Evolutionary conservation across 2,329 filamentous ascomycete genomes (phyloP), one percentile per base, ranked within the genome.

Genomic region (Fusarium pseudoanthophilum): DNA sequence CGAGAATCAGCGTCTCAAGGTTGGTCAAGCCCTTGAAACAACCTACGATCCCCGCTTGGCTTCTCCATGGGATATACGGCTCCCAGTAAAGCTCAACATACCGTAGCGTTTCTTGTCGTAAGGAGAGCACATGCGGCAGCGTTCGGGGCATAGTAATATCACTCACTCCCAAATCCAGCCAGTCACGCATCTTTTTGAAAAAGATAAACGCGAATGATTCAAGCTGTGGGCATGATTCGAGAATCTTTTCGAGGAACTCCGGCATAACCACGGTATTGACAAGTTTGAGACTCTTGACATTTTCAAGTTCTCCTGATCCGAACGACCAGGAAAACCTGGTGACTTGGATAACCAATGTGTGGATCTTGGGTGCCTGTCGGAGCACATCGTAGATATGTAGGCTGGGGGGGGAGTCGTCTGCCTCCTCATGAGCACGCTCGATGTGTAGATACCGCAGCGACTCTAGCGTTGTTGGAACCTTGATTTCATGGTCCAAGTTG

Each of bases 161-260:
- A 21, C 16, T 32, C 32, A 32, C 32, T 32, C 32, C 4, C 32
- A 32, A 32, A 14, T 32, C 5, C 32, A 32, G 13, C 32, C 32
- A 32, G 32, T 32, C 13, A 32, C 4, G 13, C 32, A 32, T 32
- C 32, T 32, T 32, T 32, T 4, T 32, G 7, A 10, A 26, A 8
- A 10, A 28, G 30, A 3, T 26, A 9, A 11, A 21, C 16, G 26
- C 4, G 10, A 52, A 52, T 21, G 13, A 26, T 26, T 26, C 49
- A 26, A 53, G 49, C 10, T 16, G 24, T 26, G 32, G 1, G 49
- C 49, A 52, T 11, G 13, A 15, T 6, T 11, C 20, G 32, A 52
- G 6, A 15, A 24, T 14, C 49, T 0, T 15, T 15, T 1, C 8
- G 5, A 46, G 43, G 24, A 1, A 7, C n/a, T 0, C 2, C n/a